phyloP scores from a whole-genome alignment of 1,284 basidiomycete genomes.

The Rhizopogon hawkerae region DNA sequence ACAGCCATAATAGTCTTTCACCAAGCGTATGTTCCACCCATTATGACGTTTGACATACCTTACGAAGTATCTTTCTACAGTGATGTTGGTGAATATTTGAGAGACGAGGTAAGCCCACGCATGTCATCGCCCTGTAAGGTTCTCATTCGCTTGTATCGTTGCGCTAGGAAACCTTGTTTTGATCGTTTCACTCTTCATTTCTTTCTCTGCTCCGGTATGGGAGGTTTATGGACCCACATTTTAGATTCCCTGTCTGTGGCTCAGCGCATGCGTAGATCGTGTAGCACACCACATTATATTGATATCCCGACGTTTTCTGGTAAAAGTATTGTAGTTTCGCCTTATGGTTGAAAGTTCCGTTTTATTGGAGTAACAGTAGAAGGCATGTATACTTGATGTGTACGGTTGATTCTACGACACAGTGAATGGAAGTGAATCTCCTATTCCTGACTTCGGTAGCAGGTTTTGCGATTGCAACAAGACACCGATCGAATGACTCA shows the following conservation, averaged over 20 bases:
- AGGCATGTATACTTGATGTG: not conserved
- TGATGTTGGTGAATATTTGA: slow-evolving; percentile 92
- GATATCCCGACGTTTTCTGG: not conserved
- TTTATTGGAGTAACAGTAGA: not conserved
- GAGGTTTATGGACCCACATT: slow-evolving; percentile 13
- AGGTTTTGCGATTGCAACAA: too few relatives aligned
- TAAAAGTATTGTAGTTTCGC: slow-evolving; percentile 25
- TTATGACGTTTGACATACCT: slow-evolving; percentile 3
- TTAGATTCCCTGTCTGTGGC: slow-evolving; percentile 3
- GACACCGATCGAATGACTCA: not conserved
- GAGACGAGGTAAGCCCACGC: slow-evolving; percentile 69
- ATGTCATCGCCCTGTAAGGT: slow-evolving; percentile 5
- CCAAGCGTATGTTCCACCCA: slow-evolving; percentile 68
- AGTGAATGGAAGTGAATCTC: not conserved
- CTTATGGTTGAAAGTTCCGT: not conserved
- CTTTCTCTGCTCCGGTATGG: slow-evolving; percentile 16
- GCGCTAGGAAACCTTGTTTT: slow-evolving; percentile 65
- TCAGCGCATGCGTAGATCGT: slow-evolving; percentile 17
- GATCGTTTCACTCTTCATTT: slow-evolving; percentile 14
- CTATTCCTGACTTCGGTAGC: too few relatives aligned
- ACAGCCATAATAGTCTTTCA: slow-evolving; percentile 98
- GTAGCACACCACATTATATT: not conserved
- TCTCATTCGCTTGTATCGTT: slow-evolving; percentile 8
- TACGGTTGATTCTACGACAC: not conserved
- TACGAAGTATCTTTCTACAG: slow-evolving; percentile 33